phyloP scores from a whole-genome alignment of 2,329 filamentous ascomycete species.

The Fusarium proliferatum region DNA sequence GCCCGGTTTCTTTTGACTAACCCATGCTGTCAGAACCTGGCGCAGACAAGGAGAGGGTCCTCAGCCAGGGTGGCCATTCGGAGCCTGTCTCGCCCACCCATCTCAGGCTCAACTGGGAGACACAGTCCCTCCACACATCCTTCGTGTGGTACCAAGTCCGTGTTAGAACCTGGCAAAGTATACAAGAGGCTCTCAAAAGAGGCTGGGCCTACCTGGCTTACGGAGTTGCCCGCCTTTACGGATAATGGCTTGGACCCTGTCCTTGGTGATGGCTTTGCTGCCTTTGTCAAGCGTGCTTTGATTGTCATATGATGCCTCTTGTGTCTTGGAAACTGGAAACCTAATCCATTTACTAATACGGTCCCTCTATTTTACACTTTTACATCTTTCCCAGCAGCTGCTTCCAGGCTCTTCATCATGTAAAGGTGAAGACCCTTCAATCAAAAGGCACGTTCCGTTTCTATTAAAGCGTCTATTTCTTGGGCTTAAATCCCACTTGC shows the following conservation, averaged over 20 bases:
- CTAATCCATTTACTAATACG: conserved; percentile 16
- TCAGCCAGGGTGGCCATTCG: conserved; percentile 35
- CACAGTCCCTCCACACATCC: conserved; percentile 25
- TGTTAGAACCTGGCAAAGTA: neutral
- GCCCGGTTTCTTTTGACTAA: conserved; percentile 44
- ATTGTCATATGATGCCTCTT: conserved; percentile 11
- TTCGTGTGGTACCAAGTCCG: neutral
- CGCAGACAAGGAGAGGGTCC: conserved; percentile 37
- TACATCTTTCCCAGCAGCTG: conserved; percentile 33
- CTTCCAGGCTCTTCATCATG: conserved; percentile 15
- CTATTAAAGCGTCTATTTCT: conserved; percentile 48
- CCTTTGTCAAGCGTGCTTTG: conserved; percentile 7
- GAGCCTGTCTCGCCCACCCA: conserved; percentile 35
- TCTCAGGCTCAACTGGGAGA: conserved; percentile 24
- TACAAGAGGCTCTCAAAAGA: conserved; percentile 14
- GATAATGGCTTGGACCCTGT: conserved; percentile 13
- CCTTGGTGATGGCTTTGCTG: conserved; percentile 26
- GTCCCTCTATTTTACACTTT: conserved; percentile 42
- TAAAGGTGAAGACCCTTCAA: conserved; percentile 12
- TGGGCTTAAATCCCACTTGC: conserved; percentile 78
- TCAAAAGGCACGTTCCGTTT: conserved; percentile 13
- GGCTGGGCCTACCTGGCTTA: conserved; percentile 5
- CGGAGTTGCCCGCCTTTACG: conserved; percentile 2
- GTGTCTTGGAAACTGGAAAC: conserved; percentile 4
- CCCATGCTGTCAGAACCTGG: conserved; percentile 38